These are phyloP conservation scores for Coemansia sp. DNA, from an alignment of 192 early-diverging fungal genomes.

Conservation along the genomic window DNA sequence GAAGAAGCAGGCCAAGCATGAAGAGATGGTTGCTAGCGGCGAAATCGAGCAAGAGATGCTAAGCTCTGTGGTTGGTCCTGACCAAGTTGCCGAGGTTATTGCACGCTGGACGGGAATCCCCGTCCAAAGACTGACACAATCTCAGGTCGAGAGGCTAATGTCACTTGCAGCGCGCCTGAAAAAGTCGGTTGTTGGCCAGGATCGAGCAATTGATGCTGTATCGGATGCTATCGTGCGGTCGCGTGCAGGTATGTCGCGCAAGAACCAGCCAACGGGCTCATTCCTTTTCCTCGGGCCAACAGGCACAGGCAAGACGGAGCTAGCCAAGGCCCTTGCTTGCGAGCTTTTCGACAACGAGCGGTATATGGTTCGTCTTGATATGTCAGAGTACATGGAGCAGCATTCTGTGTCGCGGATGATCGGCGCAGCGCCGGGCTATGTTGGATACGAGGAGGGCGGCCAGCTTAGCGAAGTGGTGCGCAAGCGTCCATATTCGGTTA, in stretches of 20 bases:
- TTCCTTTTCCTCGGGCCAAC: slow-evolving; percentile 98
- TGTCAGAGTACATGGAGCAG: slow-evolving; percentile 97
- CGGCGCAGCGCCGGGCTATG: slow-evolving; percentile 93
- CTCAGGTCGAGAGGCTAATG: slow-evolving; percentile 83
- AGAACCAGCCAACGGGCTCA: slow-evolving; percentile 79
- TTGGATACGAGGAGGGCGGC: slow-evolving; percentile 95
- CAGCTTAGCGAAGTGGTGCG: slow-evolving; percentile 94
- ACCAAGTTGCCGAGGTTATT: slow-evolving; percentile 93
- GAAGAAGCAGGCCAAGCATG: slow-evolving; percentile 63
- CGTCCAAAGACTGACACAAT: slow-evolving; percentile 80
- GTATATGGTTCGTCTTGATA: slow-evolving; percentile 94
- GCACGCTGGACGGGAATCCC: slow-evolving; percentile 97
- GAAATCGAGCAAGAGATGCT: slow-evolving; percentile 61
- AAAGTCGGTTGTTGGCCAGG: slow-evolving; percentile 89
- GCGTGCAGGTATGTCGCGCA: slow-evolving; percentile 83
- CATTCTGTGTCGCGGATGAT: slow-evolving; percentile 88
- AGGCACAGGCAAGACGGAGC: slow-evolving; percentile 92
- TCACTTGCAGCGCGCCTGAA: slow-evolving; percentile 72
- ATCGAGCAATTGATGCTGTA: slow-evolving; percentile 86
- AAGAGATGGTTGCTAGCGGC: slow-evolving; percentile 57
- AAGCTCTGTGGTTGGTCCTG: slow-evolving; percentile 82
- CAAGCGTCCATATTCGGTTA: slow-evolving; percentile 85
- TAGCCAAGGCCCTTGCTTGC: slow-evolving; percentile 73
- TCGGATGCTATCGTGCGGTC: slow-evolving; percentile 86
- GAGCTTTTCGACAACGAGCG: slow-evolving; percentile 98